These are phyloP conservation scores for Cordyceps fumosorosea DNA, from an alignment of 2,329 filamentous ascomycete species.

Conservation along the genomic window DNA sequence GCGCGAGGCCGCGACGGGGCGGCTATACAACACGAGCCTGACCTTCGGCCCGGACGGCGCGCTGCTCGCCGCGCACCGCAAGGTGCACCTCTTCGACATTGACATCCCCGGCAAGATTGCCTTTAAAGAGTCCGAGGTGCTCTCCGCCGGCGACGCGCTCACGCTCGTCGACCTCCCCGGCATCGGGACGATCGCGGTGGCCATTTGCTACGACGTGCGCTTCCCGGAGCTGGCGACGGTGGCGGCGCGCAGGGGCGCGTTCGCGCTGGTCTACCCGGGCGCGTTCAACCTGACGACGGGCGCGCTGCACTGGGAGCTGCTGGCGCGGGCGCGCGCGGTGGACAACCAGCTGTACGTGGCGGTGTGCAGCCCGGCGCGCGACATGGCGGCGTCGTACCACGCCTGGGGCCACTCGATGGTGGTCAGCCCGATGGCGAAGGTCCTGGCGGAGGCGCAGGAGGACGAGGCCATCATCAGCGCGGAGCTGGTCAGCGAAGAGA, in stretches of 20 bases:
- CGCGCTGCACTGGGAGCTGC: constrained; percentile 81
- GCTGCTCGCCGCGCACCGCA: constrained; percentile 84
- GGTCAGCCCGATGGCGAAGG: constrained; percentile 76
- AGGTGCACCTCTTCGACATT: constrained; percentile 96
- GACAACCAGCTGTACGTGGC: constrained; percentile 95
- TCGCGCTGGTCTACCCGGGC: constrained; percentile 87
- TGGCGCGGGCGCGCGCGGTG: constrained; percentile 74
- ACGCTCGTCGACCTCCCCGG: constrained; percentile 82
- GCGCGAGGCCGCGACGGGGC: constrained; percentile 46
- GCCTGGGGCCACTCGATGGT: constrained; percentile 91
- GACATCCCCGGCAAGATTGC: constrained; percentile 91
- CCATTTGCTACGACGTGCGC: constrained; percentile 96
- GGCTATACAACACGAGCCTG: constrained; percentile 87
- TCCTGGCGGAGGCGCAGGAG: constrained; percentile 75
- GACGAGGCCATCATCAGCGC: constrained; percentile 68
- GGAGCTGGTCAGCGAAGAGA: constrained; percentile 60
- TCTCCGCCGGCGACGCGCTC: constrained; percentile 76
- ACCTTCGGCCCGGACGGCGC: constrained; percentile 71
- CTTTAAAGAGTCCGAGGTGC: constrained; percentile 85
- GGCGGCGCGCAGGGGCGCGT: constrained; percentile 78
- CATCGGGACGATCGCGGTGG: constrained; percentile 80
- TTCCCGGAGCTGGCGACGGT: constrained; percentile 92
- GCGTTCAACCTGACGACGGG: constrained; percentile 96
- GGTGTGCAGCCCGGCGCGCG: constrained; percentile 83
- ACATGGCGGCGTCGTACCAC: constrained; percentile 66